Conservation (phyloP, 306 rosid species). For the Dalbergia cultrata region DNA sequence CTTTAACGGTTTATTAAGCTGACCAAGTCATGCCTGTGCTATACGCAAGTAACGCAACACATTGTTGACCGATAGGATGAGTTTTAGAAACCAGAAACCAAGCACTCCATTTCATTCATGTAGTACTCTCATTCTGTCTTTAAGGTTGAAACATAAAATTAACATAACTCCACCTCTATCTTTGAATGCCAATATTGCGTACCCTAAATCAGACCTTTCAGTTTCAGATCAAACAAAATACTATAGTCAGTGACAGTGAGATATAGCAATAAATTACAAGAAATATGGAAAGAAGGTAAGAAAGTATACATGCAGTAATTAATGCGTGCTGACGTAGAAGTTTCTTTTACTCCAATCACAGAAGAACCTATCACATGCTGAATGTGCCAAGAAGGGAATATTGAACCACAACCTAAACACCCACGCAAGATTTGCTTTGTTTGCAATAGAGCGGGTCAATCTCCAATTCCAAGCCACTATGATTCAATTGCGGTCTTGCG, state of each 20-base stretch:
- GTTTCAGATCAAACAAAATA: too few species aligned
- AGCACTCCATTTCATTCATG: constrained; percentile 11
- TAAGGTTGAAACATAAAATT: too few species aligned
- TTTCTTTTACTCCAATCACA: too few species aligned
- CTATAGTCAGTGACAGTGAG: neutral
- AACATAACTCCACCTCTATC: too few species aligned
- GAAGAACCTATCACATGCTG: too few species aligned
- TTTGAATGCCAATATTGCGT: too few species aligned
- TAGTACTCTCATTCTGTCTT: neutral
- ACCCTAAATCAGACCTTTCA: too few species aligned
- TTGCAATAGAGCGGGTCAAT: neutral
- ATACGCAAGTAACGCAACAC: constrained; percentile 31
- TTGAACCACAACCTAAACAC: neutral
- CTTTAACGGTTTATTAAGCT: constrained; percentile 22
- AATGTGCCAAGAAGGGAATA: neutral
- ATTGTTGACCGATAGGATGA: constrained; percentile 37
- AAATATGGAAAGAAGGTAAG: too few species aligned
- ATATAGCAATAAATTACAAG: neutral
- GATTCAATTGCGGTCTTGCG: neutral
- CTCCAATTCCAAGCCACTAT: neutral
- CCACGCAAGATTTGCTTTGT: neutral
- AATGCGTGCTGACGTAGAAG: too few species aligned
- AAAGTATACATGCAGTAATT: too few species aligned
- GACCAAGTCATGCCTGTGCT: constrained; percentile 42
- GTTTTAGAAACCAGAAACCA: neutral